Percentiles rank a stretch among this genome's conserved stretches.
Conservation (phyloP, 139 green algal genomes). For the Coelastrella sp. region DNA sequence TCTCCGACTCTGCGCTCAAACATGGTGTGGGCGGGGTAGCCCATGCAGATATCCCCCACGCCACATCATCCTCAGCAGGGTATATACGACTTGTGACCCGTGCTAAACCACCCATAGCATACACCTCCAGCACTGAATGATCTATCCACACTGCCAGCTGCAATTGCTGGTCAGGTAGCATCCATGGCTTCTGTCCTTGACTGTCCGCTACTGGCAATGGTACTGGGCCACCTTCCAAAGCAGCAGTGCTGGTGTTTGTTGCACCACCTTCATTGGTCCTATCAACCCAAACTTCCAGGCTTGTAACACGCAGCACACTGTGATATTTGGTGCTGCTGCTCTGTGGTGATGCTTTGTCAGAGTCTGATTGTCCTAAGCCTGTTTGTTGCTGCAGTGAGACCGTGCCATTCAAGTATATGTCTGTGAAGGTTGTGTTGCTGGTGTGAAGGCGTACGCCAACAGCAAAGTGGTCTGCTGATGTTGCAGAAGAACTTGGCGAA, state of each 20-base stretch:
- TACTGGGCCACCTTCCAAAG: constrained; percentile 15
- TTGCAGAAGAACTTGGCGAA: background rate
- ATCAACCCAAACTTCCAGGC: constrained; percentile 29
- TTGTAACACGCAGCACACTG: background rate
- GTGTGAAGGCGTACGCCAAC: background rate
- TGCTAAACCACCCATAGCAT: constrained; percentile 19
- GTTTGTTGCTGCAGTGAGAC: background rate
- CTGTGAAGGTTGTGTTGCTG: background rate
- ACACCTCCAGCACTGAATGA: constrained; percentile 37
- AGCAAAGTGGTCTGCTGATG: background rate
- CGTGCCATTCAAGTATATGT: background rate
- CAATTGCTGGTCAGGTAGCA: background rate
- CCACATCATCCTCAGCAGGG: background rate
- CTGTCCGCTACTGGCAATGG: background rate
- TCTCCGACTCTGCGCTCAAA: too few relatives aligned
- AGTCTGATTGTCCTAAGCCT: background rate
- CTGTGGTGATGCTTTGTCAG: background rate
- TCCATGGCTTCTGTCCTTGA: background rate
- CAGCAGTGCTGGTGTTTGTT: constrained; percentile 20
- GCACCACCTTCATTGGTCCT: background rate
- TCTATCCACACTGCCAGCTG: constrained; percentile 8
- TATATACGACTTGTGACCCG: constrained; percentile 21
- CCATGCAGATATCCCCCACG: constrained; percentile 6
- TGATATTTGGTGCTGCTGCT: background rate
- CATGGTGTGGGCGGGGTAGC: background rate